Conservation (phyloP, 306 rosid genomes). For the Pyrus bretschneideri region DNA sequence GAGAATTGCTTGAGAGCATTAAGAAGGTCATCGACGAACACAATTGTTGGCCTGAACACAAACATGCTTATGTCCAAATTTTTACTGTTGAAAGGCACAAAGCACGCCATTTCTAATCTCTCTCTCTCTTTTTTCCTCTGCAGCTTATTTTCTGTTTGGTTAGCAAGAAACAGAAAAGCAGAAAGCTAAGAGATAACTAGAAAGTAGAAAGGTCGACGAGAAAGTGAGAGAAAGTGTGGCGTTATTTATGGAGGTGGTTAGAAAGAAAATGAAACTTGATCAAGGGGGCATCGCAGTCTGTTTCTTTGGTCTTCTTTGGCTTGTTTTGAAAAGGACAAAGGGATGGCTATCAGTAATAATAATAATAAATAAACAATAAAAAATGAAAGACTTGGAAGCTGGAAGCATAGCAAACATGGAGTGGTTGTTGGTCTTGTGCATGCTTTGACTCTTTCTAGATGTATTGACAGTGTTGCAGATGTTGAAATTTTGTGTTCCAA, state of each 20-base stretch:
- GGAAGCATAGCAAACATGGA: not conserved
- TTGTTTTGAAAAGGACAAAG: constrained; percentile 1
- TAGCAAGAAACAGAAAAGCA: not conserved
- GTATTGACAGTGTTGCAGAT: not conserved
- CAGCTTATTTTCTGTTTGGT: not conserved
- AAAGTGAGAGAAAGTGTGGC: not conserved
- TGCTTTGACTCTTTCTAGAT: constrained; percentile 18
- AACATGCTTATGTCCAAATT: constrained; percentile 56
- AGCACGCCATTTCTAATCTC: constrained; percentile 44
- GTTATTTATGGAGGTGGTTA: not conserved
- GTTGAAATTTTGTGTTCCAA: not conserved
- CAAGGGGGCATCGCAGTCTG: not conserved
- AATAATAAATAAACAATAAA: not conserved
- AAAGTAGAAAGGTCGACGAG: constrained; percentile 11
- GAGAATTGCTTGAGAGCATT: constrained; percentile 57
- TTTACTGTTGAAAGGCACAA: constrained; percentile 47
- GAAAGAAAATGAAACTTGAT: not conserved
- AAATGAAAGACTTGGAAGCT: not conserved
- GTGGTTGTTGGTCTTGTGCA: not conserved
- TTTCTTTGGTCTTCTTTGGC: constrained; percentile 26
- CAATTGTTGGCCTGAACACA: constrained; percentile 67
- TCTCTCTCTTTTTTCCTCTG: not conserved
- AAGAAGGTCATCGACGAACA: constrained; percentile 52
- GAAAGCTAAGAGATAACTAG: not conserved
- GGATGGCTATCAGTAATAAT: not conserved